Percentiles rank a stretch among this genome's conserved stretches.
phyloP scores from a whole-genome alignment of 1,284 basidiomycete genomes.

The Moesziomyces globuligerus region DNA sequence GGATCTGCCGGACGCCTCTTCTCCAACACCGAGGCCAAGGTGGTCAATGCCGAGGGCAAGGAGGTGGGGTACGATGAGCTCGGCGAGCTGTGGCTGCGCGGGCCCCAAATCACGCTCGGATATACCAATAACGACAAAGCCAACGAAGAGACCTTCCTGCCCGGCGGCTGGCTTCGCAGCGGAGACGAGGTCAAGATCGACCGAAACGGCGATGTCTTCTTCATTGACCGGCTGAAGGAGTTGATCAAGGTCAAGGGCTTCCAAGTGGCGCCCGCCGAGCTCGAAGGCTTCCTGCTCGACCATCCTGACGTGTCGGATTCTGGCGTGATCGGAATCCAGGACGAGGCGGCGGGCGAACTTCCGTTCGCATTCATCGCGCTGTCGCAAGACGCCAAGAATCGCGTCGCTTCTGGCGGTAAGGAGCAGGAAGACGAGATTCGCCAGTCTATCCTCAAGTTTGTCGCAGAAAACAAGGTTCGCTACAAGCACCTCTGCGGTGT shows the following conservation, averaged over 20 bases:
- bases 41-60: slow-evolving; percentile 52
- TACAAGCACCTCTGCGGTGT: slow-evolving; percentile 78
- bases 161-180: slow-evolving; percentile 51
- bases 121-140: slow-evolving; percentile 62
- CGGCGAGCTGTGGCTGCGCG: slow-evolving; percentile 65
- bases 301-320: slow-evolving; percentile 77
- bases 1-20: slow-evolving; percentile 58
- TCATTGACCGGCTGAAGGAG: slow-evolving; percentile 64
- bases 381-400: slow-evolving; percentile 69
- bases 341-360: slow-evolving; percentile 81
- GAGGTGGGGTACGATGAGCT: slow-evolving; percentile 65
- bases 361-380: slow-evolving; percentile 79
- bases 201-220: slow-evolving; percentile 63
- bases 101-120: slow-evolving; percentile 59
- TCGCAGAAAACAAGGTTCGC: slow-evolving; percentile 75
- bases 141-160: slow-evolving; percentile 59
- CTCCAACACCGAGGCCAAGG: slow-evolving; percentile 58
- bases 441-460: slow-evolving; percentile 71
- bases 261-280: slow-evolving; percentile 69
- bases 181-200: slow-evolving; percentile 68
- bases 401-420: slow-evolving; percentile 70
- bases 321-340: slow-evolving; percentile 79
- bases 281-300: slow-evolving; percentile 79
- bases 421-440: slow-evolving; percentile 32
- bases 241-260: slow-evolving; percentile 67